These are phyloP conservation scores for Phlebiopsis flavidoalba DNA, from an alignment of 768 basidiomycete species.

Conservation along the genomic window DNA sequence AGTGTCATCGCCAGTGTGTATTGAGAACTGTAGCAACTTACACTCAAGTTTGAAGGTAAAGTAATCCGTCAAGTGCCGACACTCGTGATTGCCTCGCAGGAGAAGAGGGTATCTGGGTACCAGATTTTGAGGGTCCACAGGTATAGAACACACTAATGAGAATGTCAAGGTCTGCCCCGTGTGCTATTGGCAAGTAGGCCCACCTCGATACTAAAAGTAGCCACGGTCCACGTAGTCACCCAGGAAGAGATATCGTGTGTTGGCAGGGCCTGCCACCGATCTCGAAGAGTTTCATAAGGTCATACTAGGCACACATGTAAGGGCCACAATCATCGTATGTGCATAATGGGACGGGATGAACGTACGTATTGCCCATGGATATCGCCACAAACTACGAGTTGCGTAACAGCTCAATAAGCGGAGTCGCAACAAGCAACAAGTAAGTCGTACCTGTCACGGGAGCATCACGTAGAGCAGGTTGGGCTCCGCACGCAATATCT, in stretches of 20 bases:
- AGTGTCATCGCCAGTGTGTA: background rate
- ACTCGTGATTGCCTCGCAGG: constrained; percentile 97
- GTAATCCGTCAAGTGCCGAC: constrained; percentile 96
- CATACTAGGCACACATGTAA: constrained; percentile 40
- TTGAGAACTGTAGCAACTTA: constrained; percentile 32
- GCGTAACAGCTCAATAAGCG: constrained; percentile 13
- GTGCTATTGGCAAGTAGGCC: constrained; percentile 9
- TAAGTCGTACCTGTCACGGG: constrained; percentile 83
- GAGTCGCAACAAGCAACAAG: constrained; percentile 2
- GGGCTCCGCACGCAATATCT: constrained; percentile 76
- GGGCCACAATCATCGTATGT: constrained; percentile 4
- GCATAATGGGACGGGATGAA: constrained; percentile 10
- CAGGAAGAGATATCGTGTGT: constrained; percentile 69
- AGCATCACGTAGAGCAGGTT: constrained; percentile 95
- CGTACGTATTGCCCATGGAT: constrained; percentile 99
- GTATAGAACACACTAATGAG: constrained; percentile 85
- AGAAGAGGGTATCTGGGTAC: constrained; percentile 98
- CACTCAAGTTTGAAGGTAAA: constrained; percentile 99
- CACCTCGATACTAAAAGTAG: constrained; percentile 73
- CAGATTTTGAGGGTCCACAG: constrained; percentile 99
- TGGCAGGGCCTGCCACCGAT: constrained; percentile 71
- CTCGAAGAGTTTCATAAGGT: constrained; percentile 77
- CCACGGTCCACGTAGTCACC: constrained; percentile 75
- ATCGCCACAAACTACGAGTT: constrained; percentile 70
- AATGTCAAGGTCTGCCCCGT: constrained; percentile 9